Evolutionary conservation across 371 early-diverging fungal genomes (phyloP).

Genomic region (Lichtheimia ramosa): DNA sequence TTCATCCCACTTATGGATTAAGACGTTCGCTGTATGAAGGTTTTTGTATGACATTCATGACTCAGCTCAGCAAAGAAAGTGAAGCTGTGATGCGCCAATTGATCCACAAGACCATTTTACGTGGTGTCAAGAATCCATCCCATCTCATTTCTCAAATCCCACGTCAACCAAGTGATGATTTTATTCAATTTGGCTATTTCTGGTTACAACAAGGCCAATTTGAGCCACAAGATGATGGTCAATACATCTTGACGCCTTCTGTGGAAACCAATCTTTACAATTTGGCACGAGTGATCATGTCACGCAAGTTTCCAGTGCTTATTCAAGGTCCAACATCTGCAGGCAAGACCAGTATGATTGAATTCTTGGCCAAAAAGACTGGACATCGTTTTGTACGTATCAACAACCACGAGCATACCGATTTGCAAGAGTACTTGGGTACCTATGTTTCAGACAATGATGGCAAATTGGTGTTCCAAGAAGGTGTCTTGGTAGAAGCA

Average conservation of each 20-base stretch:
- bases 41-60: constrained; percentile 92
- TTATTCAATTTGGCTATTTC: constrained; percentile 81
- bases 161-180: constrained; percentile 61
- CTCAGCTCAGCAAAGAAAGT: constrained; percentile 83
- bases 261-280: constrained; percentile 85
- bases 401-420: constrained; percentile 99
- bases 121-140: constrained; percentile 62
- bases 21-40: constrained; percentile 90
- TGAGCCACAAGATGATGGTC: constrained; percentile 45
- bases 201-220: constrained; percentile 82
- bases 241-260: constrained; percentile 90
- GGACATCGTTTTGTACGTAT: constrained; percentile 97
- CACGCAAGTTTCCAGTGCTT: constrained; percentile 92
- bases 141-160: constrained; percentile 66
- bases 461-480: constrained; percentile 91
- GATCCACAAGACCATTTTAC: constrained; percentile 67
- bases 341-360: constrained; percentile 99
- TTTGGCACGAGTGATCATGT: constrained; percentile 92
- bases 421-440: constrained; percentile 98
- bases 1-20: constrained; percentile 74
- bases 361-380: constrained; percentile 92
- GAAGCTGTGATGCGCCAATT: constrained; percentile 58
- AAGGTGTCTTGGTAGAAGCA: constrained; percentile 97
- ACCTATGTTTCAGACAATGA: constrained; percentile 81
- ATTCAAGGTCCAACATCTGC: constrained; percentile 99